These are phyloP conservation scores for Calonectria fujianensis DNA, from an alignment of 2,329 filamentous ascomycete genomes.

Conservation along the genomic window DNA sequence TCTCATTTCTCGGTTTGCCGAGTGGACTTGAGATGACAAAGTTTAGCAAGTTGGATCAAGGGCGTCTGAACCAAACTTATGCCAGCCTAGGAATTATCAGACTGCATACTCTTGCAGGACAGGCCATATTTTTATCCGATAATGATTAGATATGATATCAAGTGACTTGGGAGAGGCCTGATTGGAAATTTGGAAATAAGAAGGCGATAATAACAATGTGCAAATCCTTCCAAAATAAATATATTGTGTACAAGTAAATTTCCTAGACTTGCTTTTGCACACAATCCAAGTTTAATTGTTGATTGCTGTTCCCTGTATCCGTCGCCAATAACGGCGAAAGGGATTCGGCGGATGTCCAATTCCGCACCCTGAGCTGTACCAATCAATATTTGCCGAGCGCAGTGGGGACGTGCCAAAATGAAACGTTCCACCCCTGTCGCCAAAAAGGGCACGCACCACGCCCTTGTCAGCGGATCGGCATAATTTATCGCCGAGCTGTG, in stretches of 20 bases:
- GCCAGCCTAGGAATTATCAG: not conserved
- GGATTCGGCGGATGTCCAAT: not conserved
- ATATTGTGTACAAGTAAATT: not conserved
- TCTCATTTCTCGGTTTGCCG: no score
- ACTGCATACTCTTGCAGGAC: not conserved
- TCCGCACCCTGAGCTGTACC: not conserved
- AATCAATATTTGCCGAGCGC: slow-evolving; percentile 7
- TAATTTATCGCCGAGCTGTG: slow-evolving; percentile 48
- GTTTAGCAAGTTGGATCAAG: not conserved
- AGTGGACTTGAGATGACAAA: not conserved
- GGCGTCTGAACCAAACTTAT: not conserved
- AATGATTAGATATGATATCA: not conserved
- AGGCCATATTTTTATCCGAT: not conserved
- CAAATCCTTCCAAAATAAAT: not conserved
- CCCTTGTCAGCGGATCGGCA: slow-evolving; percentile 45
- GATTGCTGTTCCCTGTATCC: not conserved
- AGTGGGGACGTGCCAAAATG: slow-evolving; percentile 6
- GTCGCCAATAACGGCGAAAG: not conserved
- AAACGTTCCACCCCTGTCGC: slow-evolving; percentile 4
- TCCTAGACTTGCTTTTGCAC: not conserved
- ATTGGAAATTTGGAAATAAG: not conserved
- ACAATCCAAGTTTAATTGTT: not conserved
- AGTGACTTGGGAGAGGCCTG: not conserved
- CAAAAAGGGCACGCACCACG: slow-evolving; percentile 37
- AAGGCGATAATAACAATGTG: not conserved